Percentiles rank a stretch among this genome's conserved stretches.
phyloP scores from a whole-genome alignment of 352 stramenopile genomes.

The Saprolegnia diclina region DNA sequence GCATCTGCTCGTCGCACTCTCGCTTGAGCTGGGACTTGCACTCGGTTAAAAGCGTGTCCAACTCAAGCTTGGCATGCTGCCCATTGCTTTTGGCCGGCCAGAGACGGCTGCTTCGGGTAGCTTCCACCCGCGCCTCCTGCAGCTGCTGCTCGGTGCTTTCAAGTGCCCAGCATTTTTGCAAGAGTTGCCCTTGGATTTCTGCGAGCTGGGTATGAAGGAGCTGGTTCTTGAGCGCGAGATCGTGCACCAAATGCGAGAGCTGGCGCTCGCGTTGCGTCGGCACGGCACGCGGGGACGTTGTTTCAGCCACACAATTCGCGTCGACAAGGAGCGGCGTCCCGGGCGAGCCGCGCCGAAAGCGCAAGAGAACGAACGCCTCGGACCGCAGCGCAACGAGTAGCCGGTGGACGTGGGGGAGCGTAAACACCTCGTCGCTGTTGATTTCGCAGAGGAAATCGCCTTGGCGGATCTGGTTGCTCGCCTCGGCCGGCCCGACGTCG shows the following conservation, averaged over 20 bases:
- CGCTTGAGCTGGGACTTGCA: background rate
- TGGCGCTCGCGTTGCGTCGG: conserved; percentile 14
- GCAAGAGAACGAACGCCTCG: conserved; percentile 4
- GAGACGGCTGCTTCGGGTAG: background rate
- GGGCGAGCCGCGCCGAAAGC: conserved; percentile 1
- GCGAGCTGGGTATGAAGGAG: conserved; percentile 4
- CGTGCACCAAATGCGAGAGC: background rate
- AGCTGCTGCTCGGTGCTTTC: background rate
- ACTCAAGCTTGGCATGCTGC: background rate
- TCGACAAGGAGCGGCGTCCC: no score
- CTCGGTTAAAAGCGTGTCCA: conserved; percentile 11
- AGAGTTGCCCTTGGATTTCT: background rate
- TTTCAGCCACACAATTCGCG: background rate
- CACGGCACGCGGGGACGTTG: background rate
- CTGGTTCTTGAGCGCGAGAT: conserved; percentile 13
- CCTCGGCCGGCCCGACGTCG: conserved; percentile 18
- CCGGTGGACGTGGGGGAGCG: conserved; percentile 3
- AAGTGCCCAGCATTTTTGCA: background rate
- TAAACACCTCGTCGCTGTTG: conserved; percentile 11
- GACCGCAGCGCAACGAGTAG: background rate
- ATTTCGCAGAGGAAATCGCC: conserved; percentile 6
- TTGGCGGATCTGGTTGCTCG: background rate
- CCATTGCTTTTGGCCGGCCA: background rate
- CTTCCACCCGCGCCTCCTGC: conserved; percentile 2
- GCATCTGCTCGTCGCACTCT: background rate